Evolutionary conservation across 768 basidiomycete species (phyloP).

Genomic region (Podaxis sp.): DNA sequence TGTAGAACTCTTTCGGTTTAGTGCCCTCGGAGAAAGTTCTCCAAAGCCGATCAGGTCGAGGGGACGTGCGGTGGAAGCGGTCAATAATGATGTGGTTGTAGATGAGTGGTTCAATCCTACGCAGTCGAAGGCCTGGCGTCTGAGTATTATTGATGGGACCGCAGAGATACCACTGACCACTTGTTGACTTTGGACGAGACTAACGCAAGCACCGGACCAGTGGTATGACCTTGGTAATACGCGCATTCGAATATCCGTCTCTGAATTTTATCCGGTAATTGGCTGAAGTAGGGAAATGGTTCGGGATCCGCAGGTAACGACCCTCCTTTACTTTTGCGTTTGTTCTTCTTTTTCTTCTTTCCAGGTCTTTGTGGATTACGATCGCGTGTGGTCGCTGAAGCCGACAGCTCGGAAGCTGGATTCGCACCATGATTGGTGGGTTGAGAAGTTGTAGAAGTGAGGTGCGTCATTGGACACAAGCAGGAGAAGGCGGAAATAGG

Average conservation of each 20-base stretch:
- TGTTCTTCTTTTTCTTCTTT: slow-evolving; percentile 8
- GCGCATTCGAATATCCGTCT: background rate
- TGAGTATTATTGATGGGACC: background rate
- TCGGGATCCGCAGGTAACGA: too few species aligned
- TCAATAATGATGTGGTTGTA: slow-evolving; percentile 5
- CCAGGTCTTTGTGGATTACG: background rate
- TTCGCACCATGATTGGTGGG: background rate
- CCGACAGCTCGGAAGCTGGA: background rate
- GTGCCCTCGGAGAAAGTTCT: slow-evolving; percentile 5
- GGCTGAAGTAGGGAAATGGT: background rate
- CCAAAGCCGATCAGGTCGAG: slow-evolving; percentile 8
- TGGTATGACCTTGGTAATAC: background rate
- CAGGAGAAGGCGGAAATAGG: too few species aligned
- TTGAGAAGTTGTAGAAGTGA: background rate
- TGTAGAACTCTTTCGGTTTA: slow-evolving; percentile 5
- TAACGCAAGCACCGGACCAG: slow-evolving; percentile 1
- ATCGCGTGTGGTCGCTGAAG: background rate
- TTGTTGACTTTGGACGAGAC: slow-evolving; percentile 2
- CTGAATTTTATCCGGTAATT: slow-evolving; percentile 1
- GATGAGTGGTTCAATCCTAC: slow-evolving; percentile 10
- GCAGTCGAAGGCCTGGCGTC: background rate
- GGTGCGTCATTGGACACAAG: background rate
- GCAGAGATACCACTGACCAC: background rate
- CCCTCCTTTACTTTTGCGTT: background rate
- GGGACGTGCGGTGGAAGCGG: slow-evolving; percentile 3